Base-by-base conservation (phyloP, 371 early-diverging fungal genomes). In the Cokeromyces recurvatus region DNA sequence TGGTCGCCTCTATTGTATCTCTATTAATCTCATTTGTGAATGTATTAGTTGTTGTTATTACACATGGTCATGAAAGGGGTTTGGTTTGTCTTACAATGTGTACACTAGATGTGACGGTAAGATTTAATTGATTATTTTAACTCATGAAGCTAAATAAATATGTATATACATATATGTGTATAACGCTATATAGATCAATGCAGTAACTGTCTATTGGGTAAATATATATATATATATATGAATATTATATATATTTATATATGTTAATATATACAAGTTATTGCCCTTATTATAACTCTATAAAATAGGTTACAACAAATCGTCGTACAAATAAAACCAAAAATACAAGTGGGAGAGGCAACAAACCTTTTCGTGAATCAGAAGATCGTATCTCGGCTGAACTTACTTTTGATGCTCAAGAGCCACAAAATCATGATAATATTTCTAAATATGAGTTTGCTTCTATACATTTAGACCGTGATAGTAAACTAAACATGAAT, bases 141-240 rank as follows among this genome's bases (percentile, higher is more conserved):
- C n/a, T n/a, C n/a, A 15, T 36, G 23, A 32, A 23, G 6, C 15
- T 24, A 9, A 38, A 12, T 21, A 1, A 15, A 24, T 19, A n/a
- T n/a, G n/a, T n/a, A n/a, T n/a, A n/a, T n/a, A n/a, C n/a, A n/a
- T n/a, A n/a, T n/a, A n/a, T n/a, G n/a, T n/a, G n/a, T n/a, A n/a
- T n/a, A 35, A 10, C 10, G 7, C 24, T 15, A 2, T 17, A 17
- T 51, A 73, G 73, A 57, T 77, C 23, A 80, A 81, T 25, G 77
- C 76, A 11, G 59, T 77, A 29, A 64, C 74, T n/a, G 70, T 80
- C 15, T 74, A 80, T 45, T 79, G 80, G 80, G 79, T 79, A 62
- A 43, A 2, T 4, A 36, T 21, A n/a, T n/a, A n/a, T n/a, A n/a
- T n/a, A n/a, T n/a, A n/a, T n/a, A n/a, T n/a, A n/a, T n/a, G n/a